A percentile compares a stretch with the other conserved stretches of the same genome.
Evolutionary conservation across 1,284 basidiomycete species (phyloP).

Genomic region (Marasmius tenuissimus): DNA sequence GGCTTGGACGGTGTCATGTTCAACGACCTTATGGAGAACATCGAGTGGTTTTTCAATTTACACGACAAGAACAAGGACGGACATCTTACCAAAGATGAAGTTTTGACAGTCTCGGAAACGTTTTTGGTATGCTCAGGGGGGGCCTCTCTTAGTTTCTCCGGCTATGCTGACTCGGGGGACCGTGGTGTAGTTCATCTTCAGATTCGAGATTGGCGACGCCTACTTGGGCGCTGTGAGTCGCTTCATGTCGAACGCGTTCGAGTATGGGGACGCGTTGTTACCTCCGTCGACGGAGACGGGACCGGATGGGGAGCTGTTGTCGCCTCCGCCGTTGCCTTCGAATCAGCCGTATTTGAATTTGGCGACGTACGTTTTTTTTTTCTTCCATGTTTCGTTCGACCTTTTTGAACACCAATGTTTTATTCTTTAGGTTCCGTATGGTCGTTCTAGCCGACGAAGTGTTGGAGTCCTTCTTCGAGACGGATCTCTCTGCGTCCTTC

Average conservation of each 20-base stretch:
- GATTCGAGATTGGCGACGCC: constrained; percentile 95
- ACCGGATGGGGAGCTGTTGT: constrained; percentile 41
- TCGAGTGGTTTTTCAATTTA: constrained; percentile 97
- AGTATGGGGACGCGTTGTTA: constrained; percentile 87
- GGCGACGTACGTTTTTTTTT: constrained; percentile 57
- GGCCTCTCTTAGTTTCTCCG: too few relatives aligned
- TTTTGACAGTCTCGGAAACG: constrained; percentile 92
- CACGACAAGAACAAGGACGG: constrained; percentile 97
- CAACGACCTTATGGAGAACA: constrained; percentile 96
- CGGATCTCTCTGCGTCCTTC: constrained; percentile 87
- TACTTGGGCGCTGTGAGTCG: constrained; percentile 94
- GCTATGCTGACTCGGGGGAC: background rate
- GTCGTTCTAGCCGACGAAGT: constrained; percentile 94
- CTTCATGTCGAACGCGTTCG: constrained; percentile 96
- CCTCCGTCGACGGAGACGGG: constrained; percentile 45
- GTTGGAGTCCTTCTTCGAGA: constrained; percentile 92
- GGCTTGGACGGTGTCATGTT: constrained; percentile 93
- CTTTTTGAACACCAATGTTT: constrained; percentile 7
- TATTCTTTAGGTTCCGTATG: constrained; percentile 83
- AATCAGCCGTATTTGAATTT: constrained; percentile 89
- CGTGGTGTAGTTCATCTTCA: constrained; percentile 85
- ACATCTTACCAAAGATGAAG: constrained; percentile 93
- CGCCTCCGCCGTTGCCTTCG: constrained; percentile 50
- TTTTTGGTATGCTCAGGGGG: constrained; percentile 67
- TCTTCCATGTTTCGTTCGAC: background rate